Evolutionary conservation across 2,329 filamentous ascomycete species (phyloP).

Genomic region (Chalaropsis ovoidea): DNA sequence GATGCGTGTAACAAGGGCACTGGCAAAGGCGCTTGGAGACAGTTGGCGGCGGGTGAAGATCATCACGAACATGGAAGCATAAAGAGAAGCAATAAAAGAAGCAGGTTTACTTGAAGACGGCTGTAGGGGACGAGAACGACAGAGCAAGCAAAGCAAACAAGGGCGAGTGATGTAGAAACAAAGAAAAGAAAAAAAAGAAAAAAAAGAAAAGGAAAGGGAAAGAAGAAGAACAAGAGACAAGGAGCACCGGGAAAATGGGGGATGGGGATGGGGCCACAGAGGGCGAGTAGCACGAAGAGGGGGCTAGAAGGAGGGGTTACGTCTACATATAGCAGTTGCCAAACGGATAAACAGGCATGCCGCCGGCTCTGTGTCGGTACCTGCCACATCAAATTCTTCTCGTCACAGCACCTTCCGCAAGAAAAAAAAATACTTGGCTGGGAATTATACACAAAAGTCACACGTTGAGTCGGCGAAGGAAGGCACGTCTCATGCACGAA

Average conservation of each 20-base stretch:
- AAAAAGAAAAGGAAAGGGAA: neutral
- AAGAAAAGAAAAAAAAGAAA: slow-evolving; percentile 13
- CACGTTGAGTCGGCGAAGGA: slow-evolving; percentile 17
- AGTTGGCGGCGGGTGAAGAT: slow-evolving; percentile 20
- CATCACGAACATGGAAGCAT: slow-evolving; percentile 18
- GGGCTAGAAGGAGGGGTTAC: neutral
- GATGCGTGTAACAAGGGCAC: slow-evolving; percentile 13
- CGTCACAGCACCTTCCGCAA: neutral
- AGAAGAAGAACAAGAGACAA: slow-evolving; percentile 6
- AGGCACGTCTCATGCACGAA: slow-evolving; percentile 19
- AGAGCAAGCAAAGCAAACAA: neutral
- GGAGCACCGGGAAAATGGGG: slow-evolving; percentile 4
- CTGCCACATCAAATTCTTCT: slow-evolving; percentile 14
- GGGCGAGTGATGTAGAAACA: neutral
- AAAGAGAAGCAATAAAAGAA: slow-evolving; percentile 3
- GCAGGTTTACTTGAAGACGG: neutral
- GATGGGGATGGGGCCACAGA: neutral
- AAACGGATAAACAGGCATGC: neutral
- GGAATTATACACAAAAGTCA: slow-evolving; percentile 13
- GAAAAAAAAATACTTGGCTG: slow-evolving; percentile 17
- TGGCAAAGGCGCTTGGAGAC: slow-evolving; percentile 22
- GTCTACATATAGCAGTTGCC: neutral
- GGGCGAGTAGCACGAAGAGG: neutral
- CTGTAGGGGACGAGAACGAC: neutral
- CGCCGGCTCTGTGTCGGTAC: neutral